Percentiles rank a stretch among this genome's conserved stretches.
These are phyloP conservation scores for Candida silvicultrix DNA, from an alignment of 805 yeast species.

Conservation along the genomic window DNA sequence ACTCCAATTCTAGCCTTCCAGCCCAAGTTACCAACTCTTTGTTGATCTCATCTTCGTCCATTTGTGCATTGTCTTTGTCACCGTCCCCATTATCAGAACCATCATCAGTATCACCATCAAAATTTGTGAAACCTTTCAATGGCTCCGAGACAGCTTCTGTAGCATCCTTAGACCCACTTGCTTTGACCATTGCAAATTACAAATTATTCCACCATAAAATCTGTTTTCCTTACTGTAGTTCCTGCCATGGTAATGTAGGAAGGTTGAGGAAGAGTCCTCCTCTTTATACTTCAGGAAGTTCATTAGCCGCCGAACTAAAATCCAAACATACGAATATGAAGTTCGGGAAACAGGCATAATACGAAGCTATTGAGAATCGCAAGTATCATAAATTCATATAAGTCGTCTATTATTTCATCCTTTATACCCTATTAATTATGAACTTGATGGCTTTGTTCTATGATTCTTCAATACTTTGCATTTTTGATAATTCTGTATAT, in stretches of 20 bases:
- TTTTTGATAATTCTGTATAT: constrained; percentile 29
- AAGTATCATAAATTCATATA: not conserved
- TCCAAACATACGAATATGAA: too few relatives aligned
- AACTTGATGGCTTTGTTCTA: not conserved
- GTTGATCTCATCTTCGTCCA: constrained; percentile 21
- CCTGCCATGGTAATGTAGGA: too few relatives aligned
- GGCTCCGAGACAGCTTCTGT: not conserved
- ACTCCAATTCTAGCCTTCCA: constrained; percentile 41
- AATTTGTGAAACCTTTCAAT: not conserved
- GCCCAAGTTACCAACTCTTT: constrained; percentile 42
- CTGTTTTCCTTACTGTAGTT: too few relatives aligned
- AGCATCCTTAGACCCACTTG: not conserved
- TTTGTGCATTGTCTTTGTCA: too few relatives aligned
- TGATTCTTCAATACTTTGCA: constrained; percentile 5
- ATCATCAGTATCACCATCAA: constrained; percentile 5
- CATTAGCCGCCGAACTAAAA: constrained; percentile 4
- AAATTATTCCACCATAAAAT: too few relatives aligned
- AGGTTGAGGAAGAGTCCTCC: not conserved
- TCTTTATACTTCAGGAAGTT: not conserved
- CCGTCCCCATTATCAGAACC: not conserved
- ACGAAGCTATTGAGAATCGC: too few relatives aligned
- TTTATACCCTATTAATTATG: constrained; percentile 5
- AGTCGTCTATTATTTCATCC: not conserved
- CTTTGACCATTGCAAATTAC: not conserved
- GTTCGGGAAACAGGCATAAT: too few relatives aligned